phyloP scores from a whole-genome alignment of 176 grass and related monocot genomes.

The Zizania latifolia region DNA sequence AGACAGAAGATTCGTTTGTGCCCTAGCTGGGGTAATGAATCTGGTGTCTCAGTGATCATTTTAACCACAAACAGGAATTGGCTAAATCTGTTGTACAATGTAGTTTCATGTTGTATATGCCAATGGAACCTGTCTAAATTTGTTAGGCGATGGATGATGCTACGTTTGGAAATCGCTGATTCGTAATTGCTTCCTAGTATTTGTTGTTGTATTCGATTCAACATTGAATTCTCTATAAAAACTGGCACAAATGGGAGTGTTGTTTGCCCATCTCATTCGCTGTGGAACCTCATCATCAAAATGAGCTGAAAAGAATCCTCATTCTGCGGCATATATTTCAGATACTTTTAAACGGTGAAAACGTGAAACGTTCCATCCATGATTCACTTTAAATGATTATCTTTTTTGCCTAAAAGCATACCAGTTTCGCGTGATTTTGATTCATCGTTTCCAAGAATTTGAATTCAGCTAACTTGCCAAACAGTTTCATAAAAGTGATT shows the following conservation, averaged over 20 bases:
- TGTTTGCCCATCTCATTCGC: background rate
- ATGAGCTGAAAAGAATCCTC: background rate
- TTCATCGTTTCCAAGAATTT: too few relatives aligned
- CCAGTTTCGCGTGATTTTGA: too few relatives aligned
- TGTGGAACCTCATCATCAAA: background rate
- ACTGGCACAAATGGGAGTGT: background rate
- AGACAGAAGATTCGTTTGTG: background rate
- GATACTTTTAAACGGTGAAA: too few relatives aligned
- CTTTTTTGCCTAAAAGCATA: too few relatives aligned
- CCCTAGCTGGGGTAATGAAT: background rate
- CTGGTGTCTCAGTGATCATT: background rate
- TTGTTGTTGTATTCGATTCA: background rate
- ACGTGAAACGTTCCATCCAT: too few relatives aligned
- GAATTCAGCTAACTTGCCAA: too few relatives aligned
- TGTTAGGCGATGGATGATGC: background rate
- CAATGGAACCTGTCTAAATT: conserved; percentile 6
- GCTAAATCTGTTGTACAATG: conserved; percentile 21
- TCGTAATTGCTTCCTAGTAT: background rate
- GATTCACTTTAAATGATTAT: too few relatives aligned
- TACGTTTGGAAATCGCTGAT: background rate
- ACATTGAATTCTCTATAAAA: background rate
- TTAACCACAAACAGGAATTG: background rate
- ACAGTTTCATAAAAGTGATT: too few relatives aligned
- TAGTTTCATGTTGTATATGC: background rate
- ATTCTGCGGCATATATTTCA: background rate